A percentile compares a stretch with the other conserved stretches of the same genome.
These are phyloP conservation scores for Dalechampia spathulata DNA, from an alignment of 441 rosid genomes.

Conservation along the genomic window DNA sequence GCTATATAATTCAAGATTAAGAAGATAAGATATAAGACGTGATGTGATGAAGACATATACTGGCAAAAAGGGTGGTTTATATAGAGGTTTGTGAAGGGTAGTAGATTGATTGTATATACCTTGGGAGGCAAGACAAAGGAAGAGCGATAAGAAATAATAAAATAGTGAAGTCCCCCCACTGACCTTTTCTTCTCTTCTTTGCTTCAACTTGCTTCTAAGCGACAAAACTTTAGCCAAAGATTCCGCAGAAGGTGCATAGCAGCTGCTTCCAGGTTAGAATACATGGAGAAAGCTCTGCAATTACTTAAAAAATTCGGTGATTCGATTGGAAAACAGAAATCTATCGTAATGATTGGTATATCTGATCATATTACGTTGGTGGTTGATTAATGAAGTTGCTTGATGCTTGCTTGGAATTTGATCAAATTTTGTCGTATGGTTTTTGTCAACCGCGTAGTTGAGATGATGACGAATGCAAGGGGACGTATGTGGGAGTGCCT, in stretches of 20 bases:
- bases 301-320: not conserved
- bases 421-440: not conserved
- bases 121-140: slow-evolving; percentile 6
- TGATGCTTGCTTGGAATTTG: not conserved
- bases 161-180: slow-evolving; percentile 7
- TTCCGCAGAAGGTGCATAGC: slow-evolving; percentile 31
- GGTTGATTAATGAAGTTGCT: not conserved
- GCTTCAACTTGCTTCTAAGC: slow-evolving; percentile 21
- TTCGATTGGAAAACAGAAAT: too few relatives aligned
- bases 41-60: not conserved
- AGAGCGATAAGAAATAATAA: slow-evolving; percentile 18
- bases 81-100: not conserved
- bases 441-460: slow-evolving; percentile 4
- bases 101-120: not conserved
- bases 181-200: slow-evolving; percentile 3
- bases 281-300: not conserved
- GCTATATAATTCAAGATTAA: too few relatives aligned
- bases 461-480: not conserved
- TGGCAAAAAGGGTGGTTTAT: not conserved
- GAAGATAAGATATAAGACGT: too few relatives aligned
- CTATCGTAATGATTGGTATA: too few relatives aligned
- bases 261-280: slow-evolving; percentile 22
- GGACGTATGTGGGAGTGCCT: not conserved
- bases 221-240: slow-evolving; percentile 10
- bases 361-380: not conserved